phyloP scores from a whole-genome alignment of 169 alveolate genomes.

The Cryptosporidium ryanae region DNA sequence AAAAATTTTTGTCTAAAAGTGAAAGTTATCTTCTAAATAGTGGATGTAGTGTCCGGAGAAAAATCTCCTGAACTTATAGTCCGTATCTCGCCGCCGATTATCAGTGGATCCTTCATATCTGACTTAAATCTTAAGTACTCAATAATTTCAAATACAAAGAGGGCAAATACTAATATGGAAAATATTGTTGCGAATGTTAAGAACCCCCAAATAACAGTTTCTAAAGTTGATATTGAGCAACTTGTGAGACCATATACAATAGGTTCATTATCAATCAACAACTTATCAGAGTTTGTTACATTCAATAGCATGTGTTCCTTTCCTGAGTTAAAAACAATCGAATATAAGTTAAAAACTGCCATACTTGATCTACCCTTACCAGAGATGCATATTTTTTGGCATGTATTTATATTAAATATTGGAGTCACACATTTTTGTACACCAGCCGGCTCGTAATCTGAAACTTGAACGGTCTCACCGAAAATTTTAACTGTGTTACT shows the following conservation, averaged over 20 bases:
- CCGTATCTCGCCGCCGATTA: constrained; percentile 67
- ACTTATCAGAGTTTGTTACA: constrained; percentile 14
- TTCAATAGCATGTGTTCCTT: constrained; percentile 6
- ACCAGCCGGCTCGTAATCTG: constrained; percentile 2
- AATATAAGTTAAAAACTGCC: constrained; percentile 19
- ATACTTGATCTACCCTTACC: neutral
- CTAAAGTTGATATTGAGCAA: constrained; percentile 51
- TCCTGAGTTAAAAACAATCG: constrained; percentile 36
- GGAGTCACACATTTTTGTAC: constrained; percentile 55
- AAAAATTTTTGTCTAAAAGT: too few species aligned
- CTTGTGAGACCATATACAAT: constrained; percentile 22
- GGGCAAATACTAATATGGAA: constrained; percentile 30
- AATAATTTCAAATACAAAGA: constrained; percentile 26
- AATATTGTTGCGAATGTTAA: constrained; percentile 23
- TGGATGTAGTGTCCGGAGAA: constrained; percentile 35
- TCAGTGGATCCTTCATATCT: constrained; percentile 68
- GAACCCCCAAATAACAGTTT: constrained; percentile 41
- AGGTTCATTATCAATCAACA: constrained; percentile 15
- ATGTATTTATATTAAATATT: constrained; percentile 20
- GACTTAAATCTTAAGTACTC: constrained; percentile 67
- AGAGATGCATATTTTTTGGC: constrained; percentile 56
- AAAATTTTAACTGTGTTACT: constrained; percentile 25
- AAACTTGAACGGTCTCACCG: constrained; percentile 17
- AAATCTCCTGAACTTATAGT: constrained; percentile 51
- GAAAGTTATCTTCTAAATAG: neutral